These are phyloP conservation scores for Yamadazyma triangularis DNA, from an alignment of 1,139 yeast genomes.

Conservation along the genomic window DNA sequence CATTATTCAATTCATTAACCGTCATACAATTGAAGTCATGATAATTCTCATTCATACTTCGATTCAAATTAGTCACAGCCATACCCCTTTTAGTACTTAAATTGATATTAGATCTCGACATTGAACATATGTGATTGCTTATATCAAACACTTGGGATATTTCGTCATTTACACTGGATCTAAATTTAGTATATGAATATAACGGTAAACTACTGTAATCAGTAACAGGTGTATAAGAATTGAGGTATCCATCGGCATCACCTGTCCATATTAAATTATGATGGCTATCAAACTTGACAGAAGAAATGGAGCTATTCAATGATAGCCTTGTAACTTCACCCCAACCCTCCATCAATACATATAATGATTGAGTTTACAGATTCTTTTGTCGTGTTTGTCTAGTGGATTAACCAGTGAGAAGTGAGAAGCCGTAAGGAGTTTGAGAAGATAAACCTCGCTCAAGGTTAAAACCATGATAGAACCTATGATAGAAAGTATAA, in stretches of 20 bases:
- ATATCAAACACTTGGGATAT: conserved; percentile 17
- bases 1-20: conserved; percentile 29
- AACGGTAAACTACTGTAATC: conserved; percentile 10
- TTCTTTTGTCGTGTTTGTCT: too few relatives aligned
- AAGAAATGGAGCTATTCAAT: conserved; percentile 12
- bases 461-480: too few relatives aligned
- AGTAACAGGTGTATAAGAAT: conserved; percentile 27
- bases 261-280: conserved; percentile 86
- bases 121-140: conserved; percentile 56
- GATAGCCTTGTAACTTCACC: conserved; percentile 24
- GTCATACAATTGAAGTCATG: conserved; percentile 35
- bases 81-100: conserved; percentile 59
- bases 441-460: too few relatives aligned
- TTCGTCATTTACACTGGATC: conserved; percentile 28
- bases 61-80: conserved; percentile 30
- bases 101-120: conserved; percentile 50
- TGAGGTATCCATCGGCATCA: conserved; percentile 44
- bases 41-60: conserved; percentile 27
- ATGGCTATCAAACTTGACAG: conserved; percentile 62
- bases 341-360: conserved; percentile 31
- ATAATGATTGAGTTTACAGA: too few relatives aligned
- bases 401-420: too few relatives aligned
- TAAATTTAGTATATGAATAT: conserved; percentile 49
- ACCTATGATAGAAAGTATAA: too few relatives aligned
- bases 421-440: too few relatives aligned